Evolutionary conservation across 2,329 filamentous ascomycete species (phyloP).

Genomic region (Microsporum audouinii): DNA sequence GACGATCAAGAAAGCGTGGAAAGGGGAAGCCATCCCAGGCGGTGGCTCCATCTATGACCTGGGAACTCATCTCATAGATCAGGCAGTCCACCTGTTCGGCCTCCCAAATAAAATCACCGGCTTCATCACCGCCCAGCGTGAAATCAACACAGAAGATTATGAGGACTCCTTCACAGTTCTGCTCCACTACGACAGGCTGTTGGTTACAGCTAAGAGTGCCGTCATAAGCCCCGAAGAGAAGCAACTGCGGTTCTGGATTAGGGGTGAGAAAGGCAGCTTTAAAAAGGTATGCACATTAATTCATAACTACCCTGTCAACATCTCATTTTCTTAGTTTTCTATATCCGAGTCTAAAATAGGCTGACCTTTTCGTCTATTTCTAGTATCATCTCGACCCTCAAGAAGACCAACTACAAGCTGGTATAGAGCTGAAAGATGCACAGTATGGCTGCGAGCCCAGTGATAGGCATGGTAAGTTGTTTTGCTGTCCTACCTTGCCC

Average conservation of each 20-base stretch:
- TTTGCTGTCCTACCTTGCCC: neutral
- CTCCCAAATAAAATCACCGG: slow-evolving; percentile 55
- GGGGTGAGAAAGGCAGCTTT: slow-evolving; percentile 62
- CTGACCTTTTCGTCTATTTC: neutral
- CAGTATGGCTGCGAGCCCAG: slow-evolving; percentile 55
- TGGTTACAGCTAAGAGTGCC: slow-evolving; percentile 59
- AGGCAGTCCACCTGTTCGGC: slow-evolving; percentile 60
- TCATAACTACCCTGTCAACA: neutral
- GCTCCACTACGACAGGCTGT: slow-evolving; percentile 54
- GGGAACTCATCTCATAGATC: slow-evolving; percentile 65
- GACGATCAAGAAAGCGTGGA: slow-evolving; percentile 47
- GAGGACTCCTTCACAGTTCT: slow-evolving; percentile 49
- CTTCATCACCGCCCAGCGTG: slow-evolving; percentile 55
- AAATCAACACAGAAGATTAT: slow-evolving; percentile 41
- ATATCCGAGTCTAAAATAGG: neutral
- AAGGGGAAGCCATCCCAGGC: slow-evolving; percentile 53
- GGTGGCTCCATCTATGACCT: slow-evolving; percentile 63
- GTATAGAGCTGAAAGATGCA: slow-evolving; percentile 49
- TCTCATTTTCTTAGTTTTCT: neutral
- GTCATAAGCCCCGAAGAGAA: slow-evolving; percentile 56
- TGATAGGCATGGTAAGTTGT: slow-evolving; percentile 42
- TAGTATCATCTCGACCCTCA: slow-evolving; percentile 55
- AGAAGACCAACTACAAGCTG: slow-evolving; percentile 59
- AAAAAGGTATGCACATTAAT: slow-evolving; percentile 46
- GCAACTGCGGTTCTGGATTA: slow-evolving; percentile 66